A percentile compares a stretch with the other conserved stretches of the same genome.
These are phyloP conservation scores for Russula olivacea DNA, from an alignment of 768 basidiomycete genomes.

Conservation along the genomic window DNA sequence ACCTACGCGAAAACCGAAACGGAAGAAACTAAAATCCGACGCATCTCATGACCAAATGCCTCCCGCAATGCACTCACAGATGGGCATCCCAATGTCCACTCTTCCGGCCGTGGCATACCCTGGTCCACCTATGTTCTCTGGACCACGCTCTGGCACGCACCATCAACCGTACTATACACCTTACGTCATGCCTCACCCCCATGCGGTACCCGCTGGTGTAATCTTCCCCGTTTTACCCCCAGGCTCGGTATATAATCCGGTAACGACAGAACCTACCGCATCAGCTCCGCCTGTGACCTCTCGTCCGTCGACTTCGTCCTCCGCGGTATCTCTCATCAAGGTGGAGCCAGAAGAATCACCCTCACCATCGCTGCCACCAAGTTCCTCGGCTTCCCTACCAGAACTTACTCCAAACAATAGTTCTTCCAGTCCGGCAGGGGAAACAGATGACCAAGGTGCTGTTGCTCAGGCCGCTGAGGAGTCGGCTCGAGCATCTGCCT, in stretches of 20 bases:
- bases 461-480: not conserved
- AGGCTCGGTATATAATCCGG: constrained; percentile 37
- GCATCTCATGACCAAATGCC: constrained; percentile 11
- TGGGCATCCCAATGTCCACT: constrained; percentile 23
- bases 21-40: constrained; percentile 28
- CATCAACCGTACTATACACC: constrained; percentile 64
- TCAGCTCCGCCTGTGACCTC: constrained; percentile 5
- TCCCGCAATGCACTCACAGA: constrained; percentile 11
- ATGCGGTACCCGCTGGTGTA: constrained; percentile 52
- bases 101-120: constrained; percentile 27
- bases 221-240: constrained; percentile 71
- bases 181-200: constrained; percentile 33
- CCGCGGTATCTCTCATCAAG: constrained; percentile 13
- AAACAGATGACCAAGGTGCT: constrained; percentile 15
- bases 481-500: constrained; percentile 8
- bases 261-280: constrained; percentile 19
- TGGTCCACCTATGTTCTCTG: constrained; percentile 31
- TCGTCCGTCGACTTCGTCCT: constrained; percentile 20
- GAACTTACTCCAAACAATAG: constrained; percentile 26
- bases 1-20: constrained; percentile 30
- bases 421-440: constrained; percentile 26
- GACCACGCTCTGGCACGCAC: constrained; percentile 41
- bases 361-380: constrained; percentile 20
- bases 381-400: constrained; percentile 23
- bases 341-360: constrained; percentile 20